phyloP scores from a whole-genome alignment of 805 yeast species.

The Blastobotrys peoriensis region DNA sequence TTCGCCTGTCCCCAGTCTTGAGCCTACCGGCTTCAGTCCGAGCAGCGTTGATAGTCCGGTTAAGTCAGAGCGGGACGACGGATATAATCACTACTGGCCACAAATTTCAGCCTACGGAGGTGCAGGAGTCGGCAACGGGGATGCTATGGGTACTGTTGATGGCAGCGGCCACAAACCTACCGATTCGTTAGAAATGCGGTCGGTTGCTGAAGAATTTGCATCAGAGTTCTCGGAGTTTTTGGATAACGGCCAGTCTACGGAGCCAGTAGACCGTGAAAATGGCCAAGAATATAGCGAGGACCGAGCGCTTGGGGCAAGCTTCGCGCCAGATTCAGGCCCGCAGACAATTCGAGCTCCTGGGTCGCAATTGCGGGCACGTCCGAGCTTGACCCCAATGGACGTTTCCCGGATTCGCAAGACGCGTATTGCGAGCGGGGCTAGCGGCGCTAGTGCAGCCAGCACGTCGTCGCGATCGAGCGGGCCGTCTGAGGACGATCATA shows the following conservation, averaged over 20 bases:
- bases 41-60: conserved; percentile 11
- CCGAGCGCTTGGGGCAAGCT: neutral
- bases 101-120: no score
- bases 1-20: conserved; percentile 16
- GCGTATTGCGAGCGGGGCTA: conserved; percentile 3
- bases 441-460: neutral
- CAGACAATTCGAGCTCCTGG: conserved; percentile 20
- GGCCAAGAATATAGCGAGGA: conserved; percentile 1
- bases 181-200: conserved; percentile 7
- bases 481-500: conserved; percentile 11
- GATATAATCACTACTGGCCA: neutral
- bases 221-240: conserved; percentile 16
- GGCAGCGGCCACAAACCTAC: neutral
- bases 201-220: conserved; percentile 18
- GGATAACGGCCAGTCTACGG: neutral
- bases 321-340: neutral
- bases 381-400: conserved; percentile 20
- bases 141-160: no score
- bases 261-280: conserved; percentile 3
- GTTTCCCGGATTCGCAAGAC: conserved; percentile 12
- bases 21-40: conserved; percentile 3
- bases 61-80: conserved; percentile 6
- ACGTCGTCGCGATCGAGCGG: neutral
- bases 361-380: conserved; percentile 12
- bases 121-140: no score